These are phyloP conservation scores for Nicotiana rustica DNA, from an alignment of 305 asterid genomes.

Conservation along the genomic window DNA sequence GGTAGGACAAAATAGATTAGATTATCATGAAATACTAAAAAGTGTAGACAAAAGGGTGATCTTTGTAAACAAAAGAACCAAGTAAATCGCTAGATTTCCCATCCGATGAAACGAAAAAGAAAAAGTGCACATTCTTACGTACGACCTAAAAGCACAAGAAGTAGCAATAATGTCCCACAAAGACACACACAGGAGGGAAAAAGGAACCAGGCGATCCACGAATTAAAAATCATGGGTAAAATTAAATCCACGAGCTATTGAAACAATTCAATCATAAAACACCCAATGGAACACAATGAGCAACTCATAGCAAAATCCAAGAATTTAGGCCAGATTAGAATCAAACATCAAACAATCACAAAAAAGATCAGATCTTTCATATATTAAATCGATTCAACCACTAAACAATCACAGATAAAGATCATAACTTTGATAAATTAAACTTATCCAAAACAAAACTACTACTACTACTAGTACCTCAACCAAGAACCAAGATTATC, in stretches of 20 bases:
- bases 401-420: not conserved
- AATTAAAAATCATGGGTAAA: not conserved
- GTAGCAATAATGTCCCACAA: not conserved
- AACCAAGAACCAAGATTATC: slow-evolving; percentile 17
- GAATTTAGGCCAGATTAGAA: not conserved
- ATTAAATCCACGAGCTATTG: not conserved
- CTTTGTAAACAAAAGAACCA: not conserved
- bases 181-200: not conserved
- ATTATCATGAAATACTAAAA: not conserved
- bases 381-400: not conserved
- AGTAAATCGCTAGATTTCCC: not conserved
- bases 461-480: not conserved
- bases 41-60: not conserved
- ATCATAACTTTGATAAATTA: not conserved
- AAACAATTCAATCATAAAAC: not conserved
- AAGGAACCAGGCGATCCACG: not conserved
- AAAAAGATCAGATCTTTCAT: not conserved
- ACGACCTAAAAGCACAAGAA: not conserved
- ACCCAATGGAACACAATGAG: not conserved
- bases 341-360: not conserved
- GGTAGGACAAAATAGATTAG: not conserved
- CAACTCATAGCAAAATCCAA: not conserved
- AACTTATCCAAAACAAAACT: not conserved
- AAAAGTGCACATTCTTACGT: not conserved
- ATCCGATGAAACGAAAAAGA: not conserved